A percentile compares a stretch with the other conserved stretches of the same genome.
Conservation (phyloP, 768 basidiomycete genomes). For the Tubosaeta brunneosetosa region DNA sequence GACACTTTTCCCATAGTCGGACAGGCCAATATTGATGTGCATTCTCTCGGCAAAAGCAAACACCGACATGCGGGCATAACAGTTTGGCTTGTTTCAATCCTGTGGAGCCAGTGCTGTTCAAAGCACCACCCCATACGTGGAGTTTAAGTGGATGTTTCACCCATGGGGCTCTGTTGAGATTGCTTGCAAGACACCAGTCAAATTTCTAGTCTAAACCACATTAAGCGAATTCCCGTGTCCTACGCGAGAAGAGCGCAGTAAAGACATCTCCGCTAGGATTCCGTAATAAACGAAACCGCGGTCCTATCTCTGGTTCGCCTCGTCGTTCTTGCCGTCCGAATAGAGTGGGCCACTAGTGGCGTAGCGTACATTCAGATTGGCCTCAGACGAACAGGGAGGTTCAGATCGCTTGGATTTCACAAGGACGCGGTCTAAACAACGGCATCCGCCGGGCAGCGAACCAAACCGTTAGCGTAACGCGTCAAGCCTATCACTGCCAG, state of each 20-base stretch:
- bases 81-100: too few species aligned
- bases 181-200: background rate
- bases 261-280: slow-evolving; percentile 1
- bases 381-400: background rate
- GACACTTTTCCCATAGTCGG: background rate
- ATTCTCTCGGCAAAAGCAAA: background rate
- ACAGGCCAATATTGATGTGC: background rate
- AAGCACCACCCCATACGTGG: background rate
- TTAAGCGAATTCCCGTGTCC: slow-evolving; percentile 1
- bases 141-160: slow-evolving; percentile 13
- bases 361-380: background rate
- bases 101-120: background rate
- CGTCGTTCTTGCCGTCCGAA: background rate
- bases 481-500: background rate
- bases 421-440: background rate
- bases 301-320: background rate
- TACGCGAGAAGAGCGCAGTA: slow-evolving; percentile 11
- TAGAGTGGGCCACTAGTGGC: background rate
- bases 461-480: background rate
- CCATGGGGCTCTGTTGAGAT: background rate
- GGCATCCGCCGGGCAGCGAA: slow-evolving; percentile 2
- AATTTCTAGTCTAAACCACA: slow-evolving; percentile 14
- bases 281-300: slow-evolving; percentile 19
- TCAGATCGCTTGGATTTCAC: too few species aligned
- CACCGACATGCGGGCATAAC: background rate